Evolutionary conservation across 768 basidiomycete species (phyloP), one percentile per base, ranked within the genome.

Genomic region (Leccinum longicurvipes): DNA sequence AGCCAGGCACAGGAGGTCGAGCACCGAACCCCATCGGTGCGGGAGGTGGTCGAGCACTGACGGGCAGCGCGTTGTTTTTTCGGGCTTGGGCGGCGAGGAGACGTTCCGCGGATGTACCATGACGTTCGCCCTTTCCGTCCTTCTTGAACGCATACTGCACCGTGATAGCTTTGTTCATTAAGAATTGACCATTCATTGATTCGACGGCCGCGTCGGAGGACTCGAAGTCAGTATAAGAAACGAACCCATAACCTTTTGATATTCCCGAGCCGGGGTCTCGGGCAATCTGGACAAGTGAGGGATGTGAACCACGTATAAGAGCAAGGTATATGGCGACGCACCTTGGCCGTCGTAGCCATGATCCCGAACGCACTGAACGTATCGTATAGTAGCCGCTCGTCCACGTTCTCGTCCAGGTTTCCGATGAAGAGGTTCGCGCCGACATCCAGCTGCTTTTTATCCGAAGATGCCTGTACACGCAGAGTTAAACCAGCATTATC

Each of bases 141-240:
- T 98, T 98, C 76, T 99, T 98, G 82, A 98, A 98, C 2, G 97
- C 96, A 70, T 97, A 99, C 69, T 98, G 94, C 11, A 97, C 94
- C 17, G 89, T 86, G 67, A 99, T 92, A 52, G 94, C 89, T 75
- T 98, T 98, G 79, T 98, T 98, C 89, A 95, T 95, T 47, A 98
- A 80, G 82, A 93, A 98, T 67, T 98, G 95, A 36, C 86, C 85
- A 63, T 98, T 95, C 96, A 98, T 98, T 10, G 92, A 84, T 71
- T 98, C 97, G 54, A 96, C 82, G 17, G 97, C 96, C 5, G 91
- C 91, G 70, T 99, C 97, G 34, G 97, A 92, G 8, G 95, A 84
- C 68, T 98, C 96, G 71, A 99, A 99, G 67, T 98, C 27, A 25
- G 46, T 47, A 25, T 47, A 47, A 25, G 46, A 28, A 28, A 47